Evolutionary conservation across 1,139 yeast genomes (phyloP).

Genomic region (Yamadazyma conglobata): DNA sequence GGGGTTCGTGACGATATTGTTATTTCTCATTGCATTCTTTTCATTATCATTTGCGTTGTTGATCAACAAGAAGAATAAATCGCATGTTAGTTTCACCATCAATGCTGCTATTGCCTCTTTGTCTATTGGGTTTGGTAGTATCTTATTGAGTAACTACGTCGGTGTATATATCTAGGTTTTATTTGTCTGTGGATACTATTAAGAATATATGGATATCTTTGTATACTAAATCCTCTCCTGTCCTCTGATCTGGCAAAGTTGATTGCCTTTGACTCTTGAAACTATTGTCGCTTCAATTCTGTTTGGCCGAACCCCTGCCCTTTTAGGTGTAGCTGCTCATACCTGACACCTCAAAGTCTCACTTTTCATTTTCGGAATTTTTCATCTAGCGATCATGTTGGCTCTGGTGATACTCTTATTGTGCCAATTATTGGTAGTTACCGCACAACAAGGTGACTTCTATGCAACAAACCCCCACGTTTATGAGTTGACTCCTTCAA

Average conservation of each 20-base stretch:
- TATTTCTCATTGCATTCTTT: slow-evolving; percentile 31
- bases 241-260: too few species aligned
- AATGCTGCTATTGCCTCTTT: slow-evolving; percentile 37
- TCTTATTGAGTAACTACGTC: slow-evolving; percentile 39
- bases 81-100: slow-evolving; percentile 25
- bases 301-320: too few species aligned
- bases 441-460: slow-evolving; percentile 12
- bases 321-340: too few species aligned
- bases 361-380: slow-evolving; percentile 1
- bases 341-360: slow-evolving; percentile 2
- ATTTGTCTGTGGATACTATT: too few species aligned
- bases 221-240: too few species aligned
- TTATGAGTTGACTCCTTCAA: slow-evolving; percentile 52
- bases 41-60: slow-evolving; percentile 37
- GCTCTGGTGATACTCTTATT: neutral
- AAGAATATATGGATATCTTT: too few species aligned
- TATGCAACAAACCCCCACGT: slow-evolving; percentile 43
- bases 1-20: slow-evolving; percentile 18
- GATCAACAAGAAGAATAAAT: slow-evolving; percentile 31
- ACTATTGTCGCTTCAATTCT: too few species aligned
- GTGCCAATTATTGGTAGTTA: slow-evolving; percentile 5
- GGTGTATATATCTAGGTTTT: slow-evolving; percentile 42
- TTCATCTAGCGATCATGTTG: slow-evolving; percentile 1
- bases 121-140: slow-evolving; percentile 37
- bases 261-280: too few species aligned